Base-by-base conservation (phyloP, 305 asterid genomes). In the Fraxinus dipetala region DNA sequence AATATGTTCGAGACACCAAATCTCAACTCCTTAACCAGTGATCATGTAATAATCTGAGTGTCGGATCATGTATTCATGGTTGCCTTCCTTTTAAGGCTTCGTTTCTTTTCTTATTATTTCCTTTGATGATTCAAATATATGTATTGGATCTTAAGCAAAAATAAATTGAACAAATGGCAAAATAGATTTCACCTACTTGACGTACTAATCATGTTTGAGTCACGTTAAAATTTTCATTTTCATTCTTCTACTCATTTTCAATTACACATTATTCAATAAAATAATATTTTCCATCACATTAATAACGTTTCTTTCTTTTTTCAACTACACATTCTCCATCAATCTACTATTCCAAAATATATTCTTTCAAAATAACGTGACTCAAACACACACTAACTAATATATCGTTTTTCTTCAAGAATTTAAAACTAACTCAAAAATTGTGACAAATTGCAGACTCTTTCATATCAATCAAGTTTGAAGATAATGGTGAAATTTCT, bases 401-500 rank as follows among this genome's bases (percentile, higher is more conserved):
- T 48, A 14, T 48, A 2, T 48, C 20, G 2, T 14, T 48, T 48
- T 48, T 45, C 5, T 48, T 13, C 2, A 0, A 48, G 59, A 14
- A 48, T 48, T 48, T 14, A 3, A 4, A 48, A 14, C 24, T n/a
- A n/a, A 0, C 11, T 24, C 32, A 63, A 54, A 3, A 2, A 26
- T 14, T 61, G 34, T 20, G 26, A 30, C 30, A 1, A 28, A 38
- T 67, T 84, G 72, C 76, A 88, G 91, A 86, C 59, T 86, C 91
- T 5, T 88, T 86, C 48, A 88, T 86, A 85, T 86, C 91, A 54
- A 86, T 88, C 13, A 86, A 85, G 80, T 88, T 88, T 79, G 91
- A 79, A 82, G 89, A 85, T 30, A 85, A 85, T 81, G 87, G 88
- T 76, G 78, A 85, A 81, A 32, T 79, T 79, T 34, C 82, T 11